Evolutionary conservation across 495 filamentous ascomycete species (phyloP).

Genomic region (Xylaria intraflava): DNA sequence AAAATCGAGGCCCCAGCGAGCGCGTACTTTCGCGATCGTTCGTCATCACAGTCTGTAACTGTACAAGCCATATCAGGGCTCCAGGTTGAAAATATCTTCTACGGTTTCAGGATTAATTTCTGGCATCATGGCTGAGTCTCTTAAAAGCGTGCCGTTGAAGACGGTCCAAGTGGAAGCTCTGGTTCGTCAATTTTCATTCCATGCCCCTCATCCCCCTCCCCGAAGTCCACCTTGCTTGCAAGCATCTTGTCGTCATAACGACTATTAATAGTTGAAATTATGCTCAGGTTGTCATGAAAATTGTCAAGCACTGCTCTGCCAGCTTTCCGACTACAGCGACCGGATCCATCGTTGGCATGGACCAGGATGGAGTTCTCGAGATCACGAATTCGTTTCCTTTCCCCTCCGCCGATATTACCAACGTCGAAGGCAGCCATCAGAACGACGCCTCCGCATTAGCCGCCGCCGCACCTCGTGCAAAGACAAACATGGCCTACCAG

Average conservation of each 20-base stretch:
- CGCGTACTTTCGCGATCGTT: conserved; percentile 11
- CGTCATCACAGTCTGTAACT: conserved; percentile 7
- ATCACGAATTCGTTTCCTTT: conserved; percentile 95
- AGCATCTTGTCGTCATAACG: conserved; percentile 9
- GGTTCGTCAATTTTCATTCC: conserved; percentile 43
- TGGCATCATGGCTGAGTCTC: conserved; percentile 37
- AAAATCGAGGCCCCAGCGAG: conserved; percentile 12
- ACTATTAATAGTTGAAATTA: conserved; percentile 5
- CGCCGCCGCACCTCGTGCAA: conserved; percentile 82
- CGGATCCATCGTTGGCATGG: conserved; percentile 89
- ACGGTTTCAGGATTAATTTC: conserved; percentile 1
- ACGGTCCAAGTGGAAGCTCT: conserved; percentile 81
- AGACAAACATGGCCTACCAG: conserved; percentile 83
- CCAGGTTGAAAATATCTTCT: not conserved
- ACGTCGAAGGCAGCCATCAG: conserved; percentile 64
- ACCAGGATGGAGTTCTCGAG: conserved; percentile 72
- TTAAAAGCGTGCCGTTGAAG: conserved; percentile 59
- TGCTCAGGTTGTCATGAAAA: conserved; percentile 85
- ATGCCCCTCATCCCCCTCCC: conserved; percentile 9
- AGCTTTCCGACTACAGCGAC: conserved; percentile 85
- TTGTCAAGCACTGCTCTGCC: conserved; percentile 85
- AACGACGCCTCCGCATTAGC: conserved; percentile 72
- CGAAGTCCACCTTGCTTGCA: conserved; percentile 16
- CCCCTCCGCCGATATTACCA: conserved; percentile 69
- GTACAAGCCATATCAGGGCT: conserved; percentile 7